Conservation (phyloP, 75 land plant genomes). For the Pseudotsuga menziesii region DNA sequence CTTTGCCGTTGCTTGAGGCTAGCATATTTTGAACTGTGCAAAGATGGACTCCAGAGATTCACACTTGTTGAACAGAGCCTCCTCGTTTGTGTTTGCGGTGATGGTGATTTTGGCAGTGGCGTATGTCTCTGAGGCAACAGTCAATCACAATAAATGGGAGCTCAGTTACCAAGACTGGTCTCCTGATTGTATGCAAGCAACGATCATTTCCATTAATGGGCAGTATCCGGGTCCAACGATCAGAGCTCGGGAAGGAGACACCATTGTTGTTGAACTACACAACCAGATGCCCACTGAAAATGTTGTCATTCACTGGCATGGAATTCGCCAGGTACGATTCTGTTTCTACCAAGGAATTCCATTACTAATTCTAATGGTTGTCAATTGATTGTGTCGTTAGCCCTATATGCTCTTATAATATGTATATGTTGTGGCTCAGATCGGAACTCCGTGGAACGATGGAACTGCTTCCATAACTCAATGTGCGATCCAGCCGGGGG, state of each 20-base stretch:
- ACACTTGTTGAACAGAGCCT: neutral
- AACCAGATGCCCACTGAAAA: conserved; percentile 63
- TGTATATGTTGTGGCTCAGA: too few species aligned
- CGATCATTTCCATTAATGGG: conserved; percentile 48
- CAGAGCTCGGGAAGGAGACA: conserved; percentile 61
- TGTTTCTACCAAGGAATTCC: conserved; percentile 11
- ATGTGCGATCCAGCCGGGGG: conserved; percentile 71
- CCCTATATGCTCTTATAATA: too few species aligned
- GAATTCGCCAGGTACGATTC: conserved; percentile 67
- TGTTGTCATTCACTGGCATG: conserved; percentile 84
- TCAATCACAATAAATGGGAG: conserved; percentile 34
- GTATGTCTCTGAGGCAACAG: conserved; percentile 14
- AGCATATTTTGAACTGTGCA: neutral
- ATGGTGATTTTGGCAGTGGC: neutral
- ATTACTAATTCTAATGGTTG: too few species aligned
- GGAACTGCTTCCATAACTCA: conserved; percentile 79
- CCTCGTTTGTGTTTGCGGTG: neutral
- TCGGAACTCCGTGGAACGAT: conserved; percentile 41
- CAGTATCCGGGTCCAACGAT: conserved; percentile 72
- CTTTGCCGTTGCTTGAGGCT: too few species aligned
- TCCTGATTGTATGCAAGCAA: conserved; percentile 36
- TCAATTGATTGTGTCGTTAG: too few species aligned
- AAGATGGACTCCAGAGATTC: neutral
- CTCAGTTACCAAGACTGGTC: conserved; percentile 23
- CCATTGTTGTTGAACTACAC: conserved; percentile 57